phyloP scores from a whole-genome alignment of 2,329 filamentous ascomycete genomes.

The Lasiodiplodia citricola region DNA sequence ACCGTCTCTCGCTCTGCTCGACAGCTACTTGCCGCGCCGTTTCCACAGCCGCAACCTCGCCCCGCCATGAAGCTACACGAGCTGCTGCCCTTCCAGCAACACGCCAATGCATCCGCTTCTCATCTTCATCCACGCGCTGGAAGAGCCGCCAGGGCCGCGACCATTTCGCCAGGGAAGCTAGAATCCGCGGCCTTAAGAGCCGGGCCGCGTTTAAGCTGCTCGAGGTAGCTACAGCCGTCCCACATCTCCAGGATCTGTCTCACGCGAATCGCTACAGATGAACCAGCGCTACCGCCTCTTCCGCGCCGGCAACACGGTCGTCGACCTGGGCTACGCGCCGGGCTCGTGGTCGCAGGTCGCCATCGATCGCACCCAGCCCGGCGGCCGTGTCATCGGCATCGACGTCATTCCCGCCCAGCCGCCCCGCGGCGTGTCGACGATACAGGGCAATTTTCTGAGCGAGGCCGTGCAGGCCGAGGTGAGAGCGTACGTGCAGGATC shows the following conservation, averaged over 20 bases:
- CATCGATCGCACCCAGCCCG: constrained; percentile 74
- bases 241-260: not conserved
- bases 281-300: constrained; percentile 83
- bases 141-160: constrained; percentile 79
- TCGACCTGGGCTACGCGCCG: constrained; percentile 86
- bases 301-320: constrained; percentile 77
- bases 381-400: constrained; percentile 84
- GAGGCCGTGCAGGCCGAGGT: constrained; percentile 76
- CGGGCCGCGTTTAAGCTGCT: constrained; percentile 92
- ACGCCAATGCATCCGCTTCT: constrained; percentile 29
- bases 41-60: not conserved
- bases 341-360: constrained; percentile 78
- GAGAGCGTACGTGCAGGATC: constrained; percentile 73
- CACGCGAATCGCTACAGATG: constrained; percentile 60
- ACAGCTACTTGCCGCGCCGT: not conserved
- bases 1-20: constrained; percentile 14
- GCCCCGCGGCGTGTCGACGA: constrained; percentile 87
- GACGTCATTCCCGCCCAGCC: constrained; percentile 93
- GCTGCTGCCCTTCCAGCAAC: constrained; percentile 17
- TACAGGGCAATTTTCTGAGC: constrained; percentile 92
- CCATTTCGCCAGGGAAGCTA: constrained; percentile 73
- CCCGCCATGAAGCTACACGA: not conserved
- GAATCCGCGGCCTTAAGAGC: constrained; percentile 81
- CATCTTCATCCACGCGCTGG: constrained; percentile 76
- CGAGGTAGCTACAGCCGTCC: constrained; percentile 61